A percentile compares a stretch with the other conserved stretches of the same genome.
phyloP scores from a whole-genome alignment of 2,329 filamentous ascomycete species.

The Fusarium liriodendri region DNA sequence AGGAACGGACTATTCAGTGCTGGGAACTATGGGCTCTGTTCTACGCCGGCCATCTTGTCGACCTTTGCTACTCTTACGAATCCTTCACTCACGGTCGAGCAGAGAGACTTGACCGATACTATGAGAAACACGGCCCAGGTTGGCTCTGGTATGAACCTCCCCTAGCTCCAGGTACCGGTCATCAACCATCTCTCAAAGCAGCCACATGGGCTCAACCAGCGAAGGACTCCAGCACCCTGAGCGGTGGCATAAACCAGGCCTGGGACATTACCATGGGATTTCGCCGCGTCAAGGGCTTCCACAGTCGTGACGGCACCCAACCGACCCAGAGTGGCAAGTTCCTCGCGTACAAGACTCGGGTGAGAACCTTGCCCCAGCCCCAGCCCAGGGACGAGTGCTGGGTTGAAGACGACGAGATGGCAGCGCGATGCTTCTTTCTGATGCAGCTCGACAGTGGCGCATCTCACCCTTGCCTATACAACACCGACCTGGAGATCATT shows the following conservation, averaged over 20 bases:
- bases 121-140: constrained; percentile 32
- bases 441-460: constrained; percentile 44
- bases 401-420: constrained; percentile 27
- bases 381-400: neutral
- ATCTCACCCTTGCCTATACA: constrained; percentile 34
- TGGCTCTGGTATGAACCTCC: constrained; percentile 45
- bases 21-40: constrained; percentile 42
- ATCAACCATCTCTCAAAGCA: constrained; percentile 32
- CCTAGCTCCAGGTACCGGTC: constrained; percentile 19
- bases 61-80: constrained; percentile 38
- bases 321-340: constrained; percentile 16
- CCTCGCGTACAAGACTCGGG: constrained; percentile 28
- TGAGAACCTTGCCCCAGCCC: neutral
- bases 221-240: neutral
- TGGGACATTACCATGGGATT: constrained; percentile 45
- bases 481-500: constrained; percentile 31
- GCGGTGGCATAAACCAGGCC: constrained; percentile 1
- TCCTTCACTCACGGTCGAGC: constrained; percentile 39
- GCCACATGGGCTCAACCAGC: constrained; percentile 41
- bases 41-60: constrained; percentile 36
- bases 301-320: constrained; percentile 19
- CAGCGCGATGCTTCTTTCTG: constrained; percentile 37
- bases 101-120: constrained; percentile 39
- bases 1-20: constrained; percentile 30
- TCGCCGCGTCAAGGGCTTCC: constrained; percentile 36